Conservation (phyloP, 345 rosid species). For the Sisymbrium altissimum region DNA sequence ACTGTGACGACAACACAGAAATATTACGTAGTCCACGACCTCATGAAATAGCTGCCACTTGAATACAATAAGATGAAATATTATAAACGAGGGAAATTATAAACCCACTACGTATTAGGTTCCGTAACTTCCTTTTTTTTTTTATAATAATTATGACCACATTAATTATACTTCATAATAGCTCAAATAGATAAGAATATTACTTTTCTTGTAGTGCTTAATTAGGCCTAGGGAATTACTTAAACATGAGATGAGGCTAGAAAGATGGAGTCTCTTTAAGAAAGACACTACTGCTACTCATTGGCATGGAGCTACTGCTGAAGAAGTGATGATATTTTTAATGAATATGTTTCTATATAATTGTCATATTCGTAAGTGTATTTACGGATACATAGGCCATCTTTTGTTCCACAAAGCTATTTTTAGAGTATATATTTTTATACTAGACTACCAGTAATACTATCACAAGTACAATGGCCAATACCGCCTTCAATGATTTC, state of each 20-base stretch:
- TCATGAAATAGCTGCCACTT: background rate
- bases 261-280: slow-evolving; percentile 10
- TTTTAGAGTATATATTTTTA: background rate
- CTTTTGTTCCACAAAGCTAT: too few species aligned
- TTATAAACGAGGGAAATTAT: background rate
- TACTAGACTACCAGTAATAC: background rate
- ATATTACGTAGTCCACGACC: background rate
- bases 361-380: background rate
- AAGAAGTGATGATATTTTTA: slow-evolving; percentile 6
- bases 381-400: background rate
- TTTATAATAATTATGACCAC: background rate
- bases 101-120: background rate
- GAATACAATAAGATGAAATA: background rate
- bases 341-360: background rate
- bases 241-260: slow-evolving; percentile 13
- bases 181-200: background rate
- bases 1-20: background rate
- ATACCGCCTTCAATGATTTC: background rate
- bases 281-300: slow-evolving; percentile 8
- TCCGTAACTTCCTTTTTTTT: background rate
- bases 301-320: slow-evolving; percentile 5
- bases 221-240: slow-evolving; percentile 8
- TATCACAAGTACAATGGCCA: background rate
- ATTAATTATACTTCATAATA: background rate
- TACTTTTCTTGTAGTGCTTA: background rate